Base-by-base conservation (phyloP, 352 stramenopile species). In the Globisporangium megalacanthum region DNA sequence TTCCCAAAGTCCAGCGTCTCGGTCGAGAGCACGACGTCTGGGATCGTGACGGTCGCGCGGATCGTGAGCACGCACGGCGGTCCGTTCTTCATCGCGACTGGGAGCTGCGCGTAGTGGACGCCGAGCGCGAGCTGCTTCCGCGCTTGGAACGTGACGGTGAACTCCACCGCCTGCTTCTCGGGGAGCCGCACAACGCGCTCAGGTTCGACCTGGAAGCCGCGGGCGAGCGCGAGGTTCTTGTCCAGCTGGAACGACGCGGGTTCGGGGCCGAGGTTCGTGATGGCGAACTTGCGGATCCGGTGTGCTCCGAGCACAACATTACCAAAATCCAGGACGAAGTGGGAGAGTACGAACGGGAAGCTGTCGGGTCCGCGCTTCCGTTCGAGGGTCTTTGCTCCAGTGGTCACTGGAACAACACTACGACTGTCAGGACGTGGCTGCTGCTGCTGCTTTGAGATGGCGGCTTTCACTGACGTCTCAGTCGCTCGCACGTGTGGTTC, bases 301-400 rank as follows among this genome's bases (percentile, higher is more conserved):
- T 94, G 92, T 8, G 88, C 87, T 6, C 93, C 94, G 4, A 92
- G 58, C 10, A 98, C 88, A 51, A 98, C 88, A 60, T 98, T 94
- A 0, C 93, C 94, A 65, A 98, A 98, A 62, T 98, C 94, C 25
- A 96, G 75, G 1, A 96, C 77, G 60, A 98, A 97, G 54, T 92
- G 77, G 3, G 86, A 95, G 15, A 96, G 56, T 46, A 97, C 72
- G 60, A 97, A 97, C 9, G 75, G 65, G 6, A 86, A 77, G 13
- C 56, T 69, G 48, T 86, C 73, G 0, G 56, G 50, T 4, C 44
- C 58, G 6, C 58, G 59, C 51, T 72, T 76, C 60, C 72, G 74
- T 11, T 49, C 22, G 19, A 55, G 35, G 17, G 61, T 7, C 49
- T 72, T 75, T 6, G 20, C 39, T 14, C 22, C 35, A 29, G 42